Percentiles rank a stretch among this genome's conserved stretches.
Evolutionary conservation across 495 filamentous ascomycete species (phyloP).

Genomic region (Echria macrotheca): DNA sequence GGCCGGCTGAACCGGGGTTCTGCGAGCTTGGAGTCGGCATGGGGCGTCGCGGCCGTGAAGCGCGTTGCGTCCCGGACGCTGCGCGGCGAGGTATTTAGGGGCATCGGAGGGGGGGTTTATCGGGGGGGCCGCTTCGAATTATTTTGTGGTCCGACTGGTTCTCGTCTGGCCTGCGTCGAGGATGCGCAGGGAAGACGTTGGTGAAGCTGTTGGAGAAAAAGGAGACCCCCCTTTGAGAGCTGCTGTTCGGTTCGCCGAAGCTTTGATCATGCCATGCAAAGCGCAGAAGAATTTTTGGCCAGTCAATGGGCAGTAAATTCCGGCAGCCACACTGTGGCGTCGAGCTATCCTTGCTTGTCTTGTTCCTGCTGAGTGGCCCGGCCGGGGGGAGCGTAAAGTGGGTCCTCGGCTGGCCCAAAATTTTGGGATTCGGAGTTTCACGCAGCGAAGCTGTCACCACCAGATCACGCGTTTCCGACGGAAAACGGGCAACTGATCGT

Average conservation of each 20-base stretch:
- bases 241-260: constrained; percentile 8
- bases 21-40: constrained; percentile 66
- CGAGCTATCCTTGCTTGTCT: background rate
- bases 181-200: no score
- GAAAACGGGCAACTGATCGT: no score
- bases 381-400: background rate
- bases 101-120: no score
- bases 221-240: background rate
- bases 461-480: no score
- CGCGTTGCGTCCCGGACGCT: constrained; percentile 89
- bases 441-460: no score
- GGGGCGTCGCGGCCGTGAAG: constrained; percentile 88
- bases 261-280: constrained; percentile 23
- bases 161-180: no score
- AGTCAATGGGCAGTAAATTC: background rate
- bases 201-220: no score
- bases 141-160: no score
- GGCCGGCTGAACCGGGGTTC: constrained; percentile 50
- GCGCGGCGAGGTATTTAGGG: constrained; percentile 58
- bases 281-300: constrained; percentile 21
- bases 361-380: background rate
- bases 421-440: constrained; percentile 6
- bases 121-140: background rate
- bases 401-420: constrained; percentile 5
- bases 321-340: constrained; percentile 5